These are phyloP conservation scores for Blastobotrys chiropterorum DNA, from an alignment of 805 yeast species.

Conservation along the genomic window DNA sequence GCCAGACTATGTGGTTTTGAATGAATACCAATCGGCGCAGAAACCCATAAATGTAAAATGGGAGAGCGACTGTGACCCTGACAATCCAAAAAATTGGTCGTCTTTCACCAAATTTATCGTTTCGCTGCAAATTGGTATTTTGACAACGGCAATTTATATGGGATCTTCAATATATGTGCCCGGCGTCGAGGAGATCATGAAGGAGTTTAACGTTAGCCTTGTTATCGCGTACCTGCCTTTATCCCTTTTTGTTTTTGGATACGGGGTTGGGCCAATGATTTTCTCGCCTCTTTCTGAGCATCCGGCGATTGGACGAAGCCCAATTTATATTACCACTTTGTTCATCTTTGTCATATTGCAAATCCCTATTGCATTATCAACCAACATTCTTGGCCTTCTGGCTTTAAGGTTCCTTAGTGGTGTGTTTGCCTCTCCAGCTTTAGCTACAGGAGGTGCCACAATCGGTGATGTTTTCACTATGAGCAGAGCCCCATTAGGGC, in stretches of 20 bases:
- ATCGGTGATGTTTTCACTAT: conserved; percentile 41
- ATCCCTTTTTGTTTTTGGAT: conserved; percentile 47
- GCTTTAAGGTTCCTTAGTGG: conserved; percentile 65
- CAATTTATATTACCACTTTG: conserved; percentile 42
- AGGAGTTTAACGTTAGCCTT: conserved; percentile 36
- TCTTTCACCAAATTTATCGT: conserved; percentile 34
- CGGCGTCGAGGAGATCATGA: conserved; percentile 39
- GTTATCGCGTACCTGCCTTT: conserved; percentile 44
- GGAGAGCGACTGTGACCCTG: conserved; percentile 38
- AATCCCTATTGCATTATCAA: conserved; percentile 45
- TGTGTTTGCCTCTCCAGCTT: conserved; percentile 70
- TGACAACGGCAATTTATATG: conserved; percentile 45
- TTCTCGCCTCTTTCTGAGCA: conserved; percentile 51
- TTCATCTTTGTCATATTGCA: conserved; percentile 45
- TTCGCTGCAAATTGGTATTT: conserved; percentile 33
- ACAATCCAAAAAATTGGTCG: conserved; percentile 52
- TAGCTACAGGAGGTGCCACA: conserved; percentile 72
- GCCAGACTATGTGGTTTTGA: conserved; percentile 27
- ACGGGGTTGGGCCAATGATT: conserved; percentile 49
- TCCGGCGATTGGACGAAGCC: conserved; percentile 46
- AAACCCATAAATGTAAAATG: conserved; percentile 14
- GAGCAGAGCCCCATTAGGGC: conserved; percentile 38
- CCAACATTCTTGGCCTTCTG: conserved; percentile 44
- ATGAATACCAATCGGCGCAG: conserved; percentile 22
- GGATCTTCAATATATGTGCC: conserved; percentile 50